A percentile compares a stretch with the other conserved stretches of the same genome.
phyloP scores from a whole-genome alignment of 176 grass and related monocot genomes.

The Pharus latifolius region DNA sequence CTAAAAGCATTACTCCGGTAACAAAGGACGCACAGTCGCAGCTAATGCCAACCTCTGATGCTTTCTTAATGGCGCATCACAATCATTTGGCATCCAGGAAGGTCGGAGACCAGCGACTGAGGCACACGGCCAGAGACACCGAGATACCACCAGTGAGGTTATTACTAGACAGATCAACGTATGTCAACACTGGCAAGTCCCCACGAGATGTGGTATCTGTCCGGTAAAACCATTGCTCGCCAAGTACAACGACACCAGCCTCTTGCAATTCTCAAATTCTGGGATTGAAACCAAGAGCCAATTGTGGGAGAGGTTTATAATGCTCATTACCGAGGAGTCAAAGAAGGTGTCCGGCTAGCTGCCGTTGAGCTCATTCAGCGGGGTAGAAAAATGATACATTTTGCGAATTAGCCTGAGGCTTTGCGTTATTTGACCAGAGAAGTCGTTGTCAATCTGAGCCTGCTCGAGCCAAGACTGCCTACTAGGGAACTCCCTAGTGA shows the following conservation, averaged over 20 bases:
- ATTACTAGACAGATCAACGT: constrained; percentile 77
- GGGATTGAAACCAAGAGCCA: constrained; percentile 47
- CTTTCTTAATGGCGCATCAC: not conserved
- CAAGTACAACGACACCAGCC: constrained; percentile 61
- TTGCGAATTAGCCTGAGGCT: constrained; percentile 49
- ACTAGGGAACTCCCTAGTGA: constrained; percentile 30
- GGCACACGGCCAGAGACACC: constrained; percentile 52
- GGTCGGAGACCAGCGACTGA: constrained; percentile 27
- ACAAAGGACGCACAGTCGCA: constrained; percentile 24
- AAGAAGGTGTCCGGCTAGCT: constrained; percentile 52
- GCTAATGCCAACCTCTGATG: constrained; percentile 17
- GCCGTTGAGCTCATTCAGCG: constrained; percentile 46
- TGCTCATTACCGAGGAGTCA: constrained; percentile 62
- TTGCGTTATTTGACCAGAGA: constrained; percentile 41
- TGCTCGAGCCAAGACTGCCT: constrained; percentile 50
- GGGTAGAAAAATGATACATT: constrained; percentile 70
- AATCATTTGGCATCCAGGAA: constrained; percentile 43
- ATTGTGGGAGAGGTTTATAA: constrained; percentile 63
- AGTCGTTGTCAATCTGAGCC: constrained; percentile 66
- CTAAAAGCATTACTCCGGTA: constrained; percentile 19
- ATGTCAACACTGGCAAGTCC: constrained; percentile 53
- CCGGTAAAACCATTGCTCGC: constrained; percentile 55
- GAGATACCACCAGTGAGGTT: constrained; percentile 53
- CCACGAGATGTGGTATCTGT: constrained; percentile 55
- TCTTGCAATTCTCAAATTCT: constrained; percentile 41